phyloP scores from a whole-genome alignment of 495 filamentous ascomycete genomes.

The Evernia prunastri region DNA sequence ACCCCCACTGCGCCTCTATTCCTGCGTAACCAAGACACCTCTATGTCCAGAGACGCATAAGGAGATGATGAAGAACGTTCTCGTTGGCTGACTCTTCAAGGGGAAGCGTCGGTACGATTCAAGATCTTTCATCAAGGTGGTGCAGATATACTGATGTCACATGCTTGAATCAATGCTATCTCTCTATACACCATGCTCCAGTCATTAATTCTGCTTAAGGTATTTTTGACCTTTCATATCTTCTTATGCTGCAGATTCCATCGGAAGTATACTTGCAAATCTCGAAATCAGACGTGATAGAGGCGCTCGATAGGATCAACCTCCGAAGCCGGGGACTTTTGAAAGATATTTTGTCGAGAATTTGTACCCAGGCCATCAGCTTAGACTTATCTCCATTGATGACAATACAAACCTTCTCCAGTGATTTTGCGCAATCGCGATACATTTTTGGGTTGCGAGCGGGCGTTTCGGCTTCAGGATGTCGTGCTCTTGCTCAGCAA shows the following conservation, averaged over 20 bases:
- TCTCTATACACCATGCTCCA: conserved; percentile 8
- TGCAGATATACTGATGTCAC: not conserved
- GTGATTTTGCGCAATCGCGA: conserved; percentile 29
- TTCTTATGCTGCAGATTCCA: not conserved
- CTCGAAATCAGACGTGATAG: conserved; percentile 1
- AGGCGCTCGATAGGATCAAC: conserved; percentile 1
- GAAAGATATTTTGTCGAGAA: not conserved
- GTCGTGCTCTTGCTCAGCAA: conserved; percentile 4
- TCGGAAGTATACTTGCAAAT: conserved; percentile 1
- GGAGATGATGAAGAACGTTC: not conserved
- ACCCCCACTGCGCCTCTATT: not conserved
- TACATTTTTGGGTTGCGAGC: conserved; percentile 35
- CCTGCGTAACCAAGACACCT: not conserved
- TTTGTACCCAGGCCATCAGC: conserved; percentile 2
- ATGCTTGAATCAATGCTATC: no score
- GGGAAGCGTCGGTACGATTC: not conserved
- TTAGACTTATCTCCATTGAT: conserved; percentile 6
- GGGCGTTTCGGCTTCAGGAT: conserved; percentile 35
- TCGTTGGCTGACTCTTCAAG: not conserved
- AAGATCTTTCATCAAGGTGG: not conserved
- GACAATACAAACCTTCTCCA: conserved; percentile 4
- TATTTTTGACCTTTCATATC: not conserved
- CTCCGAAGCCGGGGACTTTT: not conserved
- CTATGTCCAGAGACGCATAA: not conserved
- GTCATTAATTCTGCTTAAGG: not conserved